Percentiles rank a stretch among this genome's conserved stretches.
Conservation (phyloP, 257 asterid genomes). For the Solanum pennellii region DNA sequence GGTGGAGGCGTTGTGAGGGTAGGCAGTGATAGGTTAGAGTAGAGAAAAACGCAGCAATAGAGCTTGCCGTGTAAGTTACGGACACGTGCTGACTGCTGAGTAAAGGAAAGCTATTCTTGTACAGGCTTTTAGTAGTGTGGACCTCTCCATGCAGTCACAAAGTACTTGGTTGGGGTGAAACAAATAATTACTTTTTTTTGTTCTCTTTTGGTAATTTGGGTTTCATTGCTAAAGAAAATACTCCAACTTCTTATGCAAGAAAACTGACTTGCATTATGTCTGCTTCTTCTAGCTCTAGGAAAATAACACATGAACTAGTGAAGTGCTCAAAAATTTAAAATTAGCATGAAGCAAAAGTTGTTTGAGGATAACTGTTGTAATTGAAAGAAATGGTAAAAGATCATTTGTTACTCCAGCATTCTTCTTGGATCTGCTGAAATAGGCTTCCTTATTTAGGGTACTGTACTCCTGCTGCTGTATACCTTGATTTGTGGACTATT, state of each 20-base stretch:
- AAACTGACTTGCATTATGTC: not conserved
- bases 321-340: not conserved
- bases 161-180: conserved; percentile 11
- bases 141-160: conserved; percentile 5
- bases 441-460: not conserved
- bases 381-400: not conserved
- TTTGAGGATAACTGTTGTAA: not conserved
- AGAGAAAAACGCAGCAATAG: not conserved
- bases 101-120: conserved; percentile 8
- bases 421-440: conserved; percentile 28
- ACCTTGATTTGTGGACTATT: not conserved
- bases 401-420: conserved; percentile 15
- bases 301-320: not conserved
- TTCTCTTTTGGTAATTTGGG: not conserved
- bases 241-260: not conserved
- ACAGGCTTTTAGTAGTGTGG: conserved; percentile 8
- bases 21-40: not conserved
- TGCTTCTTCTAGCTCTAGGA: not conserved
- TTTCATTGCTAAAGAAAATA: not conserved
- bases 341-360: not conserved
- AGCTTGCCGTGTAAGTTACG: conserved; percentile 44
- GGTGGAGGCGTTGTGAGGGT: not conserved
- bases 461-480: not conserved
- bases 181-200: not conserved
- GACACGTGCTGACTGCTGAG: conserved; percentile 25